Percentiles rank a stretch among this genome's conserved stretches.
These are phyloP conservation scores for Ulota crispa DNA, from an alignment of 225 moss, liverwort and hornwort species.

Conservation along the genomic window DNA sequence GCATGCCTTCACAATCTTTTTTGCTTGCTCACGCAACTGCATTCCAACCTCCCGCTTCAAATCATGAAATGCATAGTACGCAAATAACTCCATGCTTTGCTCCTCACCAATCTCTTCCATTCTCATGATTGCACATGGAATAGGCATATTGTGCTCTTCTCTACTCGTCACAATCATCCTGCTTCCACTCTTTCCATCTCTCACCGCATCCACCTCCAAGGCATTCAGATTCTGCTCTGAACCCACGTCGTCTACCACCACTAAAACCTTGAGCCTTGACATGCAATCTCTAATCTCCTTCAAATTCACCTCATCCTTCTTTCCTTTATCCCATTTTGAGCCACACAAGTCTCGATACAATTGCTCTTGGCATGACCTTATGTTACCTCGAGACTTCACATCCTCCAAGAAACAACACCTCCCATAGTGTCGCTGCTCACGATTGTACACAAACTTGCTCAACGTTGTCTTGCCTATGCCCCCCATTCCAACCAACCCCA, in stretches of 20 bases:
- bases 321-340: not conserved
- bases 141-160: not conserved
- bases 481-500: not conserved
- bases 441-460: not conserved
- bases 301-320: not conserved
- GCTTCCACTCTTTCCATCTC: not conserved
- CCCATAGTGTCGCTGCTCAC: not conserved
- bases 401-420: not conserved
- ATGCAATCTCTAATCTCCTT: not conserved
- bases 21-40: not conserved
- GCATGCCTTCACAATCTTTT: not conserved
- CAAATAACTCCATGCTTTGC: not conserved
- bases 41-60: not conserved
- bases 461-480: slow-evolving; percentile 7
- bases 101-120: not conserved
- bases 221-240: slow-evolving; percentile 46
- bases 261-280: not conserved
- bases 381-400: not conserved
- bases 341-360: not conserved
- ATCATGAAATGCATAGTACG: not conserved
- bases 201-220: slow-evolving; percentile 39
- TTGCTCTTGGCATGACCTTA: not conserved
- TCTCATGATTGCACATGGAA: not conserved
- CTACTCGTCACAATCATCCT: not conserved
- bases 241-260: not conserved